These are phyloP conservation scores for Botrytis tulipae DNA, from an alignment of 2,329 filamentous ascomycete genomes.

Conservation along the genomic window DNA sequence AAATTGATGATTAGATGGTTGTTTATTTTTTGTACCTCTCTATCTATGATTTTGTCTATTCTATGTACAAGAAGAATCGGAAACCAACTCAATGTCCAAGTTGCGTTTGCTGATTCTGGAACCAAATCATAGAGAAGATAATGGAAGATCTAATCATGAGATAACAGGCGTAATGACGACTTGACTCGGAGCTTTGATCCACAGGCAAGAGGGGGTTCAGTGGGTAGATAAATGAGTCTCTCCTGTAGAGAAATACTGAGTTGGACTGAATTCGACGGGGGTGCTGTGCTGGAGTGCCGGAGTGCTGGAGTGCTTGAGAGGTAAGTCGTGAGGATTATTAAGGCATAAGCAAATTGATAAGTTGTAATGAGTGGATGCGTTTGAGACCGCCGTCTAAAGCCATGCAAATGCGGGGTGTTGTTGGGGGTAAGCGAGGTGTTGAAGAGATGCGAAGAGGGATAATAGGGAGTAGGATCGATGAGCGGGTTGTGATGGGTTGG, in stretches of 20 bases:
- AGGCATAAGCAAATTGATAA: neutral
- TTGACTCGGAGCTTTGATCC: neutral
- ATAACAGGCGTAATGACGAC: neutral
- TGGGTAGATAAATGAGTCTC: neutral
- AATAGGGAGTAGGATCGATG: neutral
- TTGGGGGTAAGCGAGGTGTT: neutral
- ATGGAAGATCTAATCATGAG: neutral
- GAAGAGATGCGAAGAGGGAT: too few species aligned
- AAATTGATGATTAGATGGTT: neutral
- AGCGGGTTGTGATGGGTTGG: neutral
- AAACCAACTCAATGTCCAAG: neutral
- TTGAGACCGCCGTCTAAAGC: neutral
- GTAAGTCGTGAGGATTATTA: neutral
- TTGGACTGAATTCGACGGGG: neutral
- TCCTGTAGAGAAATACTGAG: neutral
- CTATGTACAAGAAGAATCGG: neutral
- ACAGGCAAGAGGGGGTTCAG: neutral
- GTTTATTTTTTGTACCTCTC: neutral
- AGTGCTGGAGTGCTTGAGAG: too few species aligned
- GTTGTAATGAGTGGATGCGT: neutral
- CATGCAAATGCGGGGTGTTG: neutral
- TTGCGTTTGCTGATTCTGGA: neutral
- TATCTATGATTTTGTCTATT: neutral
- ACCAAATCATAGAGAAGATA: neutral
- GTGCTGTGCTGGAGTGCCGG: neutral